Percentiles rank a stretch among this genome's conserved stretches.
Evolutionary conservation across 75 land plant species (phyloP).

Genomic region (Cunninghamia lanceolata): DNA sequence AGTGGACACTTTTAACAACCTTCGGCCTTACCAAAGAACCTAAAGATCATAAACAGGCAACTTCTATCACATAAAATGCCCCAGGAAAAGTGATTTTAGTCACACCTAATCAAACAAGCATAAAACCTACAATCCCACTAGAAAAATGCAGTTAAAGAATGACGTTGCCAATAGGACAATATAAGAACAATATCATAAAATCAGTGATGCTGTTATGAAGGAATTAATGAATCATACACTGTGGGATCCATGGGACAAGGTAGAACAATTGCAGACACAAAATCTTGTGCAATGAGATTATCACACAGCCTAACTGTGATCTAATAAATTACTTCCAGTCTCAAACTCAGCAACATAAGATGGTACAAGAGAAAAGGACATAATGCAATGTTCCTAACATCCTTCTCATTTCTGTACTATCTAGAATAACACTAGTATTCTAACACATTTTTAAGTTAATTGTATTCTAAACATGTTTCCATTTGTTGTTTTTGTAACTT

Average conservation of each 20-base stretch:
- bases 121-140: neutral
- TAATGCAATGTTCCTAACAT: neutral
- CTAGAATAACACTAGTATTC: neutral
- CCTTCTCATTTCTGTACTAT: neutral
- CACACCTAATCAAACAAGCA: neutral
- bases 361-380: neutral
- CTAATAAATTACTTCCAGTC: neutral
- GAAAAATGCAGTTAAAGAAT: neutral
- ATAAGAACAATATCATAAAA: neutral
- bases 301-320: neutral
- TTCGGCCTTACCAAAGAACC: conserved; percentile 99
- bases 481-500: no score
- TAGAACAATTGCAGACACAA: neutral
- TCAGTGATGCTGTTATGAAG: neutral
- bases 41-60: conserved; percentile 13
- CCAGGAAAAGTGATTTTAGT: no score
- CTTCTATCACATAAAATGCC: no score
- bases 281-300: neutral
- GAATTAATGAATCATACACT: neutral
- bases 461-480: no score
- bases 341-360: neutral
- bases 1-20: conserved; percentile 98
- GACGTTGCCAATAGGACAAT: neutral
- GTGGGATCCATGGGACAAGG: no score
- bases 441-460: no score